These are phyloP conservation scores for Cladophialophora immunda DNA, from an alignment of 2,329 filamentous ascomycete species.

Conservation along the genomic window DNA sequence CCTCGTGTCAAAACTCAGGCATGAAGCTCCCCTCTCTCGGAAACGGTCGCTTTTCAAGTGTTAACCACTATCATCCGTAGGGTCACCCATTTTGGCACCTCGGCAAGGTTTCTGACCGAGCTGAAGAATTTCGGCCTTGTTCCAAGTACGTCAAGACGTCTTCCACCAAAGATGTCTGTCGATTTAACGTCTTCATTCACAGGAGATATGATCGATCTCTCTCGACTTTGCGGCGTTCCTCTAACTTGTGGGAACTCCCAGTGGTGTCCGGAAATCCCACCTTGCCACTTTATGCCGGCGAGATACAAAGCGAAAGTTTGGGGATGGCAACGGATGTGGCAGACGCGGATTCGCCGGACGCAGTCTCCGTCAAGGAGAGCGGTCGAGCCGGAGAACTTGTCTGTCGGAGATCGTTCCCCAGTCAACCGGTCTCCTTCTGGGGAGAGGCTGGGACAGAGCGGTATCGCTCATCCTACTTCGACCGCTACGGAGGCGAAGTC, in stretches of 20 bases:
- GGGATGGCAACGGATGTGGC: constrained; percentile 47
- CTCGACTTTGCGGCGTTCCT: background rate
- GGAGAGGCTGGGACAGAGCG: background rate
- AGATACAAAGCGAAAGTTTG: constrained; percentile 62
- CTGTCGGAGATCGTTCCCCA: background rate
- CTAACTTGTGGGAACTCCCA: too few relatives aligned
- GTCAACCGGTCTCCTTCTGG: constrained; percentile 4
- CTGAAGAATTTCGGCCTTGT: background rate
- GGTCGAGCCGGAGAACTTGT: constrained; percentile 7
- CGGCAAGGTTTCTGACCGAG: constrained; percentile 71
- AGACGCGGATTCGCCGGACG: background rate
- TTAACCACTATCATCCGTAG: too few relatives aligned
- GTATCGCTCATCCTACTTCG: background rate
- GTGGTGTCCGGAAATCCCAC: constrained; percentile 68
- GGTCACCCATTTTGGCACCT: constrained; percentile 54
- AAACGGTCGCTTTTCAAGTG: too few relatives aligned
- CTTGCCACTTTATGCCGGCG: constrained; percentile 68
- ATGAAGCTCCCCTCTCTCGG: too few relatives aligned
- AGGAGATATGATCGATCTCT: background rate
- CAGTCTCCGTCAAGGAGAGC: background rate
- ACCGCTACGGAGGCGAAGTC: constrained; percentile 5
- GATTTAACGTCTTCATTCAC: too few relatives aligned
- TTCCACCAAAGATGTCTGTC: too few relatives aligned
- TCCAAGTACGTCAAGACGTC: background rate
- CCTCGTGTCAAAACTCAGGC: constrained; percentile 67